Conservation (phyloP, 164 flowering plant species). For the Macadamia integrifolia region DNA sequence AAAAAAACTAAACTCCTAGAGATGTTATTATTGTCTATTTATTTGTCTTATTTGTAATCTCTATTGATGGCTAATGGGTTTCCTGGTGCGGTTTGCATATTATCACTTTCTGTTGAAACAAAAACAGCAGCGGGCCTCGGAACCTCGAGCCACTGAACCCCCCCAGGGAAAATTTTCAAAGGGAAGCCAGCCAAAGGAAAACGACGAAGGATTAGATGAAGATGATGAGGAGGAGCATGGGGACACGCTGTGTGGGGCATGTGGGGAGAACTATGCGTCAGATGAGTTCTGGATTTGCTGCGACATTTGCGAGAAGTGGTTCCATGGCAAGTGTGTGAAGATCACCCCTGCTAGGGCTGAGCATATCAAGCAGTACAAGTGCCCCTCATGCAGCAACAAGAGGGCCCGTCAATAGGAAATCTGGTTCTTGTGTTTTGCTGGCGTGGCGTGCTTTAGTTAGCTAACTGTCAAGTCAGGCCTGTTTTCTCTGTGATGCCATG, state of each 20-base stretch:
- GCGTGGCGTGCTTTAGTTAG: not conserved
- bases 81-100: not conserved
- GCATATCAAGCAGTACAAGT: constrained; percentile 94
- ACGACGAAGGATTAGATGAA: constrained; percentile 56
- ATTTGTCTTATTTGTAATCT: too few relatives aligned
- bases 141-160: constrained; percentile 15
- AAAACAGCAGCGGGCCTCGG: constrained; percentile 35
- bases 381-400: constrained; percentile 88
- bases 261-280: constrained; percentile 75
- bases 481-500: constrained; percentile 14
- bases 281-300: constrained; percentile 97
- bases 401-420: constrained; percentile 38
- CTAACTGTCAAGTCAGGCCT: constrained; percentile 21
- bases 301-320: constrained; percentile 84
- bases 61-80: not conserved
- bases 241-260: constrained; percentile 81
- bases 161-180: constrained; percentile 36
- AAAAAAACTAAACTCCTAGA: too few relatives aligned
- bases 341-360: constrained; percentile 84
- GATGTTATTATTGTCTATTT: too few relatives aligned
- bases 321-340: constrained; percentile 90
- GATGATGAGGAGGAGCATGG: constrained; percentile 83
- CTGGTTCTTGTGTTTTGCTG: constrained; percentile 8
- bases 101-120: not conserved
- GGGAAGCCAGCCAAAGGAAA: constrained; percentile 36